These are phyloP conservation scores for Agapanthus africanus DNA, from an alignment of 106 monocot genomes.

Conservation along the genomic window DNA sequence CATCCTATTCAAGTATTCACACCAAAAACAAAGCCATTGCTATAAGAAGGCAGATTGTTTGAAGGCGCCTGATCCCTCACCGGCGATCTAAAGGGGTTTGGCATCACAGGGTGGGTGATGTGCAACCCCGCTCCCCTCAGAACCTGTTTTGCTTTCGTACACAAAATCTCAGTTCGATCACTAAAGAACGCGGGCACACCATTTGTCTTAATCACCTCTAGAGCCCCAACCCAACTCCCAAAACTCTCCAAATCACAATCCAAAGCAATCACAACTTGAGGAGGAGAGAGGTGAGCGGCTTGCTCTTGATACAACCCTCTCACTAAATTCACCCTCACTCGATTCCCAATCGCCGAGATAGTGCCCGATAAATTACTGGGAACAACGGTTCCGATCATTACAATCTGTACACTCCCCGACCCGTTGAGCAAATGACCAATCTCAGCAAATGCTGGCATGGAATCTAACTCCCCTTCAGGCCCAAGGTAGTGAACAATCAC, in stretches of 20 bases:
- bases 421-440: slow-evolving; percentile 38
- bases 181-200: slow-evolving; percentile 44
- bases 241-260: slow-evolving; percentile 42
- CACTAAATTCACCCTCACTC: slow-evolving; percentile 35
- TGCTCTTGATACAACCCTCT: slow-evolving; percentile 51
- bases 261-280: slow-evolving; percentile 40
- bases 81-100: slow-evolving; percentile 54
- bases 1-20: slow-evolving; percentile 49
- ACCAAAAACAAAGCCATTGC: slow-evolving; percentile 47
- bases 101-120: slow-evolving; percentile 43
- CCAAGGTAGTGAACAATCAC: slow-evolving; percentile 54
- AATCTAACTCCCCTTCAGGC: slow-evolving; percentile 49
- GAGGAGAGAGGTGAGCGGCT: slow-evolving; percentile 19
- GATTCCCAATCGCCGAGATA: slow-evolving; percentile 11
- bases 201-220: slow-evolving; percentile 35
- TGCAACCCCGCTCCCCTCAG: slow-evolving; percentile 42
- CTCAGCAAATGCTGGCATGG: slow-evolving; percentile 41
- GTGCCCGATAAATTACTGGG: slow-evolving; percentile 30
- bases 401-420: slow-evolving; percentile 33
- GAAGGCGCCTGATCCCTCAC: slow-evolving; percentile 28
- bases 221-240: slow-evolving; percentile 42
- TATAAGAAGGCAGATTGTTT: slow-evolving; percentile 34
- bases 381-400: slow-evolving; percentile 47
- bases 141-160: slow-evolving; percentile 42
- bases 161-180: slow-evolving; percentile 34